Base-by-base conservation (phyloP, 257 asterid species). In the Scutellaria minor region DNA sequence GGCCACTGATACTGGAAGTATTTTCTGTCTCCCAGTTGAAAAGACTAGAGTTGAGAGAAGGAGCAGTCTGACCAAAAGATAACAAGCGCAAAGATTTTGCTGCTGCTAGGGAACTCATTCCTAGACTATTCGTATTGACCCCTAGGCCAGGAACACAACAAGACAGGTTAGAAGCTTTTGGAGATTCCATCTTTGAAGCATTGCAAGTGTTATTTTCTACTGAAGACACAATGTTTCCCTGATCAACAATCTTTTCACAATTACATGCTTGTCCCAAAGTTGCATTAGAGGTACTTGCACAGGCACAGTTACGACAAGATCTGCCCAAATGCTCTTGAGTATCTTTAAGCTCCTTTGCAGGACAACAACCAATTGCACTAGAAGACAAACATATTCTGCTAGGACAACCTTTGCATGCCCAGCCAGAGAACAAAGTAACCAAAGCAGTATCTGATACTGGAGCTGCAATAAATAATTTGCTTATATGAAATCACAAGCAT, bases 141-240 rank as follows among this genome's bases (percentile, higher is more conserved):
- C 98, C 98, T 70, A 94, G 81, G 46, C 93, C 96, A 78, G 98
- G 98, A 80, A 91, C 98, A 79, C 96, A 87, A 79, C 97, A 91
- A 64, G 97, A 84, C 82, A 84, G 96, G 82, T 85, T 89, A 56
- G 84, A 78, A 61, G 76, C 88, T 78, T 82, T 85, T 70, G 77
- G 80, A 65, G 87, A 78, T 71, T 84, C 84, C 22, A 62, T 59
- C 73, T 70, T 77, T 31, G 85, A 71, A 71, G 78, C 40, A 72
- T 53, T 76, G 50, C 70, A 75, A 80, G 70, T 52, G 70, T 44
- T 66, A 72, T 82, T 89, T 82, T 82, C 85, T 47, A 77, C 79
- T 39, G 72, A 64, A 67, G 70, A 54, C 15, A 60, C 82, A 35
- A 60, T 53, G 66, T 77, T 79, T 71, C 75, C 89, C 54, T 80